A percentile compares a stretch with the other conserved stretches of the same genome.
These are phyloP conservation scores for Adansonia digitata DNA, from an alignment of 345 rosid genomes.

Conservation along the genomic window DNA sequence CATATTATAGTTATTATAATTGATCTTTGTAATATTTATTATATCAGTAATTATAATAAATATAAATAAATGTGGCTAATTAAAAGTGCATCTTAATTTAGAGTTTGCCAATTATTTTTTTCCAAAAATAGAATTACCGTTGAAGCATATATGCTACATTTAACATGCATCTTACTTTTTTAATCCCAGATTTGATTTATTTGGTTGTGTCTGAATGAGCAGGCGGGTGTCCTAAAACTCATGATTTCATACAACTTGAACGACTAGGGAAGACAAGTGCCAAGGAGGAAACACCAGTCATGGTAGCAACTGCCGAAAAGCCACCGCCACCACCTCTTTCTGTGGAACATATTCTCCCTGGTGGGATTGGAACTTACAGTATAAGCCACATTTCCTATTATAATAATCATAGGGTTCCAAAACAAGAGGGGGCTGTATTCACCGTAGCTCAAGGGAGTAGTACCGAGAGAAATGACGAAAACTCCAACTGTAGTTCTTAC, in stretches of 20 bases:
- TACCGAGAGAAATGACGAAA: slow-evolving; percentile 65
- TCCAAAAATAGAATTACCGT: no score
- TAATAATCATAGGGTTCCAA: slow-evolving; percentile 53
- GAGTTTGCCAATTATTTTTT: no score
- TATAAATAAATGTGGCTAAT: no score
- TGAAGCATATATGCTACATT: no score
- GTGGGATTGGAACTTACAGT: slow-evolving; percentile 94
- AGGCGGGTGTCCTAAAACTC: slow-evolving; percentile 65
- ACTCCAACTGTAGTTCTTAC: slow-evolving; percentile 78
- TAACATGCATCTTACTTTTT: no score
- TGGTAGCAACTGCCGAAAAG: slow-evolving; percentile 43
- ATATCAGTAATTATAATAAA: no score
- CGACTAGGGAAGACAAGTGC: slow-evolving; percentile 42
- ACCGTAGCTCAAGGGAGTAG: slow-evolving; percentile 42
- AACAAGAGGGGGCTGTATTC: slow-evolving; percentile 58
- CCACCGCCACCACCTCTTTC: slow-evolving; percentile 49
- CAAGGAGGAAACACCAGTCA: slow-evolving; percentile 49
- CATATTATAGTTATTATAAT: no score
- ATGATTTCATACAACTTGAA: slow-evolving; percentile 77
- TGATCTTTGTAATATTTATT: no score
- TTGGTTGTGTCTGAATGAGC: slow-evolving; percentile 10
- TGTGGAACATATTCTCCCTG: slow-evolving; percentile 70
- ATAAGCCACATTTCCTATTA: slow-evolving; percentile 66
- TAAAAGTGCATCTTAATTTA: no score
- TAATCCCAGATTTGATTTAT: not conserved